Conservation (phyloP, 2,329 filamentous ascomycete species). For the Raffaelea albimanens region DNA sequence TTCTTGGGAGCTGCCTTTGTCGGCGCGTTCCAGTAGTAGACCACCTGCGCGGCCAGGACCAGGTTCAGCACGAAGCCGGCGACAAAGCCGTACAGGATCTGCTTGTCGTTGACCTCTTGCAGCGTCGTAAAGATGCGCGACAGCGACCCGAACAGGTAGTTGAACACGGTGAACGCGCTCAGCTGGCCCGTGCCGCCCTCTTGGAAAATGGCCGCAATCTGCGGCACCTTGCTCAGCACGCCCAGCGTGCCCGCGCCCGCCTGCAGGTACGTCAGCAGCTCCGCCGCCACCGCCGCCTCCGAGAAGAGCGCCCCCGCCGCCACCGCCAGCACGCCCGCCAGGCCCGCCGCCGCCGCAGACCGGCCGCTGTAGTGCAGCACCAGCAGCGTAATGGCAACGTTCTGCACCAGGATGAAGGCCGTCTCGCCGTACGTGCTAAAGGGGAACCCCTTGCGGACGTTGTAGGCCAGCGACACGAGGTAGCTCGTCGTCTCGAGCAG, state of each 20-base stretch:
- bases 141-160: conserved; percentile 88
- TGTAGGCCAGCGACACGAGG: conserved; percentile 86
- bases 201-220: conserved; percentile 78
- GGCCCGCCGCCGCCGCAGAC: conserved; percentile 58
- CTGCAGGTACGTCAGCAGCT: conserved; percentile 69
- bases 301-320: conserved; percentile 63
- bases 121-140: conserved; percentile 95
- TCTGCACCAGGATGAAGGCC: conserved; percentile 83
- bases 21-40: conserved; percentile 84
- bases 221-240: conserved; percentile 85
- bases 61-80: conserved; percentile 85
- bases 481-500: conserved; percentile 83
- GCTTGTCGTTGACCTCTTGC: conserved; percentile 92
- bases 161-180: conserved; percentile 95
- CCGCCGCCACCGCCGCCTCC: conserved; percentile 52
- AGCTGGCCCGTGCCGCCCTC: conserved; percentile 89
- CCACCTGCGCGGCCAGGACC: conserved; percentile 79
- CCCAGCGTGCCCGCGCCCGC: conserved; percentile 74
- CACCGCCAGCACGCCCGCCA: conserved; percentile 67
- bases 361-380: conserved; percentile 76
- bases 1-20: conserved; percentile 14
- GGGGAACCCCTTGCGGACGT: conserved; percentile 80
- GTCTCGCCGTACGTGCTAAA: conserved; percentile 98
- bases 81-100: conserved; percentile 91
- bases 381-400: conserved; percentile 78